Base-by-base conservation (phyloP, 192 early-diverging fungal genomes). In the Coemansia sp. region DNA sequence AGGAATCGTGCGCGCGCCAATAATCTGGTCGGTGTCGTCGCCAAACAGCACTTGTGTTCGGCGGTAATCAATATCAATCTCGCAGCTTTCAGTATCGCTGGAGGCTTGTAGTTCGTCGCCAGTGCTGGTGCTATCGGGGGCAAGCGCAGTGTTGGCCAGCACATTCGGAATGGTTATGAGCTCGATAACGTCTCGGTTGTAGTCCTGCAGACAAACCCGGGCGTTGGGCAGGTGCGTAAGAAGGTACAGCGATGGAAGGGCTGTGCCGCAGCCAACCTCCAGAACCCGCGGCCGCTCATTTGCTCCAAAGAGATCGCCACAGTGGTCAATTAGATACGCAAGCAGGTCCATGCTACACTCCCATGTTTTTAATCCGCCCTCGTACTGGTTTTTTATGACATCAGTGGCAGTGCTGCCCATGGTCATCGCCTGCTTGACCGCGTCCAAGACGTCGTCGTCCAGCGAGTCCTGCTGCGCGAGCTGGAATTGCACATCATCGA, bases 341-440 rank as follows among this genome's bases (percentile, higher is more conserved):
- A 94, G 81, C 44, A 98, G 70, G 75, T 98, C 95, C 26, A 90
- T 52, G 8, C 90, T 84, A 63, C 94, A 95, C 61, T 98, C 95
- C 95, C 95, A 98, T 0, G 95, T 98, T 71, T 98, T 98, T 50
- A 96, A 81, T 10, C 95, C 95, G 34, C 85, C 95, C 63, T 96
- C 95, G 58, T 98, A 98, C 4, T 90, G 87, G 10, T 93, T 93
- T 47, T 83, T 80, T 29, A 98, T 83, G 4, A 98, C 62, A 67
- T 98, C 95, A 8, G 81, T 51, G 0, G 65, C 61, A 19, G 54
- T 60, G 8, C 40, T 62, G 31, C 49, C 70, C 3, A 49, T 62
- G 36, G 58, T 40, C 28, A 78, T 72, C 15, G 61, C 67, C 25
- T 61, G 59, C 31, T 54, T 39, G 23, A 70, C 55, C 11, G 45